These are phyloP conservation scores for Podospora australis DNA, from an alignment of 495 filamentous ascomycete genomes.

Conservation along the genomic window DNA sequence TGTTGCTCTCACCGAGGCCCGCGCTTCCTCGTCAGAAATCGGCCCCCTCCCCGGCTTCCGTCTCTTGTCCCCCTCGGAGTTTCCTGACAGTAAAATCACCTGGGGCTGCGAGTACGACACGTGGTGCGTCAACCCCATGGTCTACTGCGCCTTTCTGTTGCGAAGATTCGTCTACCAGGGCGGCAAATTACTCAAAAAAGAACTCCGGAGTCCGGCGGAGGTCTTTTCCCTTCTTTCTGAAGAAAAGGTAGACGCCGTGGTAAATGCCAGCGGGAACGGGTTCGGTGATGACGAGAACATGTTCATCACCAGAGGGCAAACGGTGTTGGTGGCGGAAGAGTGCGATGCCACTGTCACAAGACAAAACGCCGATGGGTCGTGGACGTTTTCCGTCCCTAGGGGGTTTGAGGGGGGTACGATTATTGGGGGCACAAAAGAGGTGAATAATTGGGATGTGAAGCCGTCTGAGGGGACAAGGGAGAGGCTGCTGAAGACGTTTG, in stretches of 20 bases:
- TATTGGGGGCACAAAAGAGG: constrained; percentile 59
- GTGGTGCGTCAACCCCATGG: constrained; percentile 55
- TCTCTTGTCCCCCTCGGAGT: constrained; percentile 28
- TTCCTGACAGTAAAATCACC: constrained; percentile 38
- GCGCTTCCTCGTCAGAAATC: constrained; percentile 19
- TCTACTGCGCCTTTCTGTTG: constrained; percentile 53
- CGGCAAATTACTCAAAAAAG: constrained; percentile 37
- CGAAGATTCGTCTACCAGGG: constrained; percentile 46
- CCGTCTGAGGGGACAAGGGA: constrained; percentile 42
- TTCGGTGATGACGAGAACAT: constrained; percentile 49
- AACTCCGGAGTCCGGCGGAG: constrained; percentile 41
- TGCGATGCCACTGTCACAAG: constrained; percentile 49
- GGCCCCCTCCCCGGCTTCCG: constrained; percentile 44
- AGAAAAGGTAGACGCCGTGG: constrained; percentile 38
- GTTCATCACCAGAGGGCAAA: constrained; percentile 51
- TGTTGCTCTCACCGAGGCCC: constrained; percentile 21
- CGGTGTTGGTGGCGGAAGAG: constrained; percentile 36
- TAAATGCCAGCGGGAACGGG: constrained; percentile 55
- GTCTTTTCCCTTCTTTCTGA: constrained; percentile 29
- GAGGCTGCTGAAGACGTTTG: constrained; percentile 37
- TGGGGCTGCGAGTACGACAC: constrained; percentile 54
- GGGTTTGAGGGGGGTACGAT: constrained; percentile 54
- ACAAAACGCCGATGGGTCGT: constrained; percentile 52
- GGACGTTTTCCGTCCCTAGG: constrained; percentile 56
- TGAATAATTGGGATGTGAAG: constrained; percentile 47